Evolutionary conservation across 805 yeast genomes (phyloP), one percentile per base, ranked within the genome.

Genomic region (Teunomyces aglyptinius): DNA sequence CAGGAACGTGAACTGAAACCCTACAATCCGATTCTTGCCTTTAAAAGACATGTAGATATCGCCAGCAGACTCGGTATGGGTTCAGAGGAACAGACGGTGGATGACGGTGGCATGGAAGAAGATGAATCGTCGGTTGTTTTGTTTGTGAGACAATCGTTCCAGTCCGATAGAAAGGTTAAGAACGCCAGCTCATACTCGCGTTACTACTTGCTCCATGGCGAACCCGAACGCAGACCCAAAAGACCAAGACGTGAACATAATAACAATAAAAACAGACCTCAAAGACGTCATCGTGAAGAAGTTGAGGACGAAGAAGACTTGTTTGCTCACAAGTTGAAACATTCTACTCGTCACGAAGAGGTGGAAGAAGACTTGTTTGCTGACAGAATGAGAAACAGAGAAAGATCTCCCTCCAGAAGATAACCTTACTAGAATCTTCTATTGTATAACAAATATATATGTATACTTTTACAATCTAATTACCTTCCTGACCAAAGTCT

Each of bases 401-500:
- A 43, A 15, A 27, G 42, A 41, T 36, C 35, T 3, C 31, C 40
- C 24, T 28, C 34, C 10, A 39, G 45, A 38, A 16, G 45, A 24
- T 43, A 43, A 7, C 49, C 46, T 7, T 13, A 18, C 13, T 29
- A 27, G n/a, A 40, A 12, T 38, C 19, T 41, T 24, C 33, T 24
- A 5, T 31, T 34, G 40, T 38, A 22, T n/a, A 18, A 34, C 18
- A 35, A n/a, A 41, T 18, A 16, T 32, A 18, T 15, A 38, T 20
- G 22, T 20, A 38, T 22, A 38, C 29, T n/a, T 24, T 18, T 13
- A 38, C 31, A 20, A 16, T 16, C 59, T 65, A 88, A 58, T 88
- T 89, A 38, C 99, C 99, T 67, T 94, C 99, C 58, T 92, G 96
- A 32, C 99, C 99, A 63, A 94, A 94, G 68, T 94, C 99, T 38